Conservation (phyloP, 2,329 filamentous ascomycete species). For the Fusarium nygamai region DNA sequence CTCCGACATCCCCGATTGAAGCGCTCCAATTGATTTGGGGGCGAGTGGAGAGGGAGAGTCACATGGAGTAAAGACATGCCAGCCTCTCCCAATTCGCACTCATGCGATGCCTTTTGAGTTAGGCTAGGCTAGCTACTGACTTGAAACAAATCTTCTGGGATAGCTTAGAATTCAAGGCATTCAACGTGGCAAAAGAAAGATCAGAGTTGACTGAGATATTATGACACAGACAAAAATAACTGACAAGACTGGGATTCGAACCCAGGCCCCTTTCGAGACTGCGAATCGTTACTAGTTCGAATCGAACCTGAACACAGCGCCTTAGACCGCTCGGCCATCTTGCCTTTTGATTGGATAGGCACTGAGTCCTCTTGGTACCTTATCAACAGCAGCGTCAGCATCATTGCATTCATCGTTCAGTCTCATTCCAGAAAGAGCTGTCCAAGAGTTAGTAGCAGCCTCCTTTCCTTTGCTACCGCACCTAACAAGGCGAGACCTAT, state of each 20-base stretch:
- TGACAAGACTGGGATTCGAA: slow-evolving; percentile 12
- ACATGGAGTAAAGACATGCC: background rate
- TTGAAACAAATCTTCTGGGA: fast-evolving
- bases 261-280: slow-evolving; percentile 10
- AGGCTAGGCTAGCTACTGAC: too few species aligned
- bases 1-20: slow-evolving; percentile 13
- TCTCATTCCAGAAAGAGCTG: background rate
- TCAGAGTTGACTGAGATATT: fast-evolving
- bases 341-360: background rate
- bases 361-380: fast-evolving
- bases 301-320: slow-evolving; percentile 9
- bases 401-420: too few species aligned
- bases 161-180: background rate
- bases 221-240: background rate
- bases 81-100: background rate
- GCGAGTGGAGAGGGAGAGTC: background rate
- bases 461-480: background rate
- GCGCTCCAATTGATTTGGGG: slow-evolving; percentile 2
- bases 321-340: slow-evolving; percentile 9
- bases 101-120: background rate
- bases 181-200: background rate
- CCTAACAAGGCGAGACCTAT: too few species aligned
- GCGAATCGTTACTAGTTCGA: slow-evolving; percentile 3
- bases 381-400: fast-evolving
- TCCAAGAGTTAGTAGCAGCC: background rate